Conservation (phyloP, 768 basidiomycete species). For the Fibroporia radiculosa region DNA sequence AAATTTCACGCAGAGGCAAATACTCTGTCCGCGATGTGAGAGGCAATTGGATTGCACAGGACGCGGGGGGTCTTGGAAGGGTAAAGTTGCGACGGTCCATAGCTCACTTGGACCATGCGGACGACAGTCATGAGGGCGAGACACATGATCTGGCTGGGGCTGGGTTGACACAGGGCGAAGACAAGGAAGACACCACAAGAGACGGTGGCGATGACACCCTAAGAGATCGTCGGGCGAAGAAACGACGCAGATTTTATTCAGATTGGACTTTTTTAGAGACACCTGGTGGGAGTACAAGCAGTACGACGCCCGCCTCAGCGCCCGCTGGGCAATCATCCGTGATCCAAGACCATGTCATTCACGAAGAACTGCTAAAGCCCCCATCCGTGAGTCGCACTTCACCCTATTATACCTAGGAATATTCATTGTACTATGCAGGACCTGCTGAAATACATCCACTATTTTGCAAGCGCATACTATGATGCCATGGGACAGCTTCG, state of each 20-base stretch:
- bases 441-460: slow-evolving; percentile 42
- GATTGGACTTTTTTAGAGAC: slow-evolving; percentile 41
- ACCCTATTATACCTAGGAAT: neutral
- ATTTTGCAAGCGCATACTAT: slow-evolving; percentile 51
- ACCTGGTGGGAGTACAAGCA: too few species aligned
- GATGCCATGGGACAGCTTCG: slow-evolving; percentile 50
- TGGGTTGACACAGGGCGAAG: slow-evolving; percentile 16
- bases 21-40: slow-evolving; percentile 35
- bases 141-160: slow-evolving; percentile 15
- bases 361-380: slow-evolving; percentile 28
- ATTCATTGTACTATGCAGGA: slow-evolving; percentile 27
- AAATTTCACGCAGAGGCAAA: slow-evolving; percentile 26
- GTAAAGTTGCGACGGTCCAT: slow-evolving; percentile 30
- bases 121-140: slow-evolving; percentile 21
- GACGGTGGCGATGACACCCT: slow-evolving; percentile 8
- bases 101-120: slow-evolving; percentile 5
- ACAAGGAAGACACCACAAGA: slow-evolving; percentile 14
- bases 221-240: slow-evolving; percentile 25
- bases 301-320: too few species aligned
- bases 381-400: slow-evolving; percentile 40
- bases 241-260: slow-evolving; percentile 36
- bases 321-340: too few species aligned
- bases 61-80: slow-evolving; percentile 48
- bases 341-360: too few species aligned
- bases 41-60: slow-evolving; percentile 60